Conservation (phyloP, 2,329 filamentous ascomycete genomes). For the Aureobasidium melanogenum region DNA sequence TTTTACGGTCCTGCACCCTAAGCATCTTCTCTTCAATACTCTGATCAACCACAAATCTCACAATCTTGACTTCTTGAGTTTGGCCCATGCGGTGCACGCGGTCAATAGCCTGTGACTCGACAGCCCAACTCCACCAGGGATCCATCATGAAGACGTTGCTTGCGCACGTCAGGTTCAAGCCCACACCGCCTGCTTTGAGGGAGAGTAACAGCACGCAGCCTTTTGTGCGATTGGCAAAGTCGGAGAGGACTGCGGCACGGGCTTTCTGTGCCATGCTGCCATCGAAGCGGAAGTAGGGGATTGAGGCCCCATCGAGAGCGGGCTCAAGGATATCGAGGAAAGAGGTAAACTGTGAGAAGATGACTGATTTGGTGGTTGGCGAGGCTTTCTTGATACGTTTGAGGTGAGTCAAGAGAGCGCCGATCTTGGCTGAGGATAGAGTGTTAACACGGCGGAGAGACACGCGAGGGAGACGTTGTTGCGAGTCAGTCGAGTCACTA, state of each 20-base stretch:
- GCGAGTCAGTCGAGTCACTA: slow-evolving; percentile 16
- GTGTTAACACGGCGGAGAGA: slow-evolving; percentile 53
- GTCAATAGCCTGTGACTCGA: slow-evolving; percentile 95
- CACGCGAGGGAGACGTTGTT: slow-evolving; percentile 40
- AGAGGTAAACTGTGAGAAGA: slow-evolving; percentile 96
- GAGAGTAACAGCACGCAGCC: slow-evolving; percentile 74
- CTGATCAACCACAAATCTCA: slow-evolving; percentile 77
- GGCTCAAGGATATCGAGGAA: slow-evolving; percentile 88
- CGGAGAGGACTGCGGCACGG: slow-evolving; percentile 64
- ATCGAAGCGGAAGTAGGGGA: slow-evolving; percentile 80
- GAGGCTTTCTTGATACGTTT: slow-evolving; percentile 57
- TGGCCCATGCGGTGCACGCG: slow-evolving; percentile 97
- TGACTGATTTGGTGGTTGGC: slow-evolving; percentile 72
- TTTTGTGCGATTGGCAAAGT: slow-evolving; percentile 52
- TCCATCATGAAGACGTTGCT: slow-evolving; percentile 98
- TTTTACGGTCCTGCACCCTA: slow-evolving; percentile 87
- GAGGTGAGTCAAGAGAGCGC: slow-evolving; percentile 67
- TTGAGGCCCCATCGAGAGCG: slow-evolving; percentile 61
- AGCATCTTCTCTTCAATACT: slow-evolving; percentile 96
- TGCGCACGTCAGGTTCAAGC: slow-evolving; percentile 83
- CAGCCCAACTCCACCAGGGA: slow-evolving; percentile 97
- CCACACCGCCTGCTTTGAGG: slow-evolving; percentile 83
- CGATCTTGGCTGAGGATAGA: slow-evolving; percentile 80
- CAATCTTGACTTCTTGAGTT: slow-evolving; percentile 73
- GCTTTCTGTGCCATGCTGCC: slow-evolving; percentile 82